phyloP scores from a whole-genome alignment of 768 basidiomycete genomes.

The Tremella mesenterica region DNA sequence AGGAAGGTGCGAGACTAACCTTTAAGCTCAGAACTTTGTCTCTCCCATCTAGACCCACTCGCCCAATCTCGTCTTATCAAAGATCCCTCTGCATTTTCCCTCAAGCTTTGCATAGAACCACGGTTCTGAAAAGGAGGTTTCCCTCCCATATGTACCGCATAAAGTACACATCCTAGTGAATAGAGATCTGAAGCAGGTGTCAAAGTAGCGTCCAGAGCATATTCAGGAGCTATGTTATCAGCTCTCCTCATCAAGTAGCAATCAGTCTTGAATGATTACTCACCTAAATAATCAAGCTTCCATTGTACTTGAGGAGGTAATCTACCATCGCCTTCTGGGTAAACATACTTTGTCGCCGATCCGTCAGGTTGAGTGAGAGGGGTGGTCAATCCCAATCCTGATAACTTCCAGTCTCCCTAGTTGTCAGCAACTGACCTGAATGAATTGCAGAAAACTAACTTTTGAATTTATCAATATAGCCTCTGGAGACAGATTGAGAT shows the following conservation, averaged over 20 bases:
- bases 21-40: conserved; percentile 34
- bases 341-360: conserved; percentile 73
- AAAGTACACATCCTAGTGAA: conserved; percentile 77
- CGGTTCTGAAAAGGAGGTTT: conserved; percentile 80
- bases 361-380: conserved; percentile 63
- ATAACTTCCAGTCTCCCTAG: conserved; percentile 97
- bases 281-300: conserved; percentile 91
- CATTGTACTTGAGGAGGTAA: conserved; percentile 74
- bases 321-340: conserved; percentile 74
- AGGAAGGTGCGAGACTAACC: conserved; percentile 16
- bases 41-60: conserved; percentile 34
- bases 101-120: conserved; percentile 42
- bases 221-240: conserved; percentile 67
- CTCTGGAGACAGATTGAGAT: conserved; percentile 80
- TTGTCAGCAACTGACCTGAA: too few species aligned
- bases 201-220: conserved; percentile 79
- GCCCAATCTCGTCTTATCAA: conserved; percentile 36
- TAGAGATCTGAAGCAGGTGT: conserved; percentile 79
- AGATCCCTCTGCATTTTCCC: conserved; percentile 42
- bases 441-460: too few species aligned
- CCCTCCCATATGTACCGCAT: conserved; percentile 82
- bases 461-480: conserved; percentile 80
- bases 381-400: conserved; percentile 79
- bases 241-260: neutral
- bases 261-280: conserved; percentile 17